Base-by-base conservation (phyloP, 768 basidiomycete species). In the Leucocoprinus leucothites region DNA sequence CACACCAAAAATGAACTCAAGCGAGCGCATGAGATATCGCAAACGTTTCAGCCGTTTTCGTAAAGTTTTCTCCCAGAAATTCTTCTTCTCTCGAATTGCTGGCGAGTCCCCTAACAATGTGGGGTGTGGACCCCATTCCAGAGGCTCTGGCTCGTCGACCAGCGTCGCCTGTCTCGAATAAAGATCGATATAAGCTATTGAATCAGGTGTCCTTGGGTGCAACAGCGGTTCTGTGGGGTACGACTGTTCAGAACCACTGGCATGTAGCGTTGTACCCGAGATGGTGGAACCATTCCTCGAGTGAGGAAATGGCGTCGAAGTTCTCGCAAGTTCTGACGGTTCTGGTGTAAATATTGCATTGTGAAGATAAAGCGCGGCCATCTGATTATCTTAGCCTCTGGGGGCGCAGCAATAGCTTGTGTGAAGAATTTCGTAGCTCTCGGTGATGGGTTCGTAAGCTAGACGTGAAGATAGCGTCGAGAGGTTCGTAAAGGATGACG, bases 311-410 rank as follows among this genome's bases (percentile, higher is more conserved):
- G 28, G 2, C 22, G 51, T 11, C 24, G 52, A 26, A 8, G 34
- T 71, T 31, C 58, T 60, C 22, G 61, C 49, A 16, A 59, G 46
- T 38, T 65, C 65, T 43, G 65, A 51, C 16, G 64, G 51, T 40
- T 76, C 75, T 28, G 73, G 67, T 45, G 73, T 58, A 66, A 79
- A 79, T 52, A 82, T 63, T 28, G 78, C 72, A 61, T 82, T 78
- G 67, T 85, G 84, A 48, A 84, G 75, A 65, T 79, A 77, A 49
- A 84, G 65, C 49, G 81, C 82, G 53, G 82, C 78, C 86, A 87
- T 87, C 50, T 31, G 47, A 48, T 47, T 14, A 44, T 35, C 9
- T 35, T 16, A 13, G 5, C 16, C 16, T 7, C 43, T 19, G 2
- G 22, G 45, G 53, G 62, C 47, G 58, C 21, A 45, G 28, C 38